Base-by-base conservation (phyloP, 352 stramenopile genomes). In the Thraustotheca clavata region DNA sequence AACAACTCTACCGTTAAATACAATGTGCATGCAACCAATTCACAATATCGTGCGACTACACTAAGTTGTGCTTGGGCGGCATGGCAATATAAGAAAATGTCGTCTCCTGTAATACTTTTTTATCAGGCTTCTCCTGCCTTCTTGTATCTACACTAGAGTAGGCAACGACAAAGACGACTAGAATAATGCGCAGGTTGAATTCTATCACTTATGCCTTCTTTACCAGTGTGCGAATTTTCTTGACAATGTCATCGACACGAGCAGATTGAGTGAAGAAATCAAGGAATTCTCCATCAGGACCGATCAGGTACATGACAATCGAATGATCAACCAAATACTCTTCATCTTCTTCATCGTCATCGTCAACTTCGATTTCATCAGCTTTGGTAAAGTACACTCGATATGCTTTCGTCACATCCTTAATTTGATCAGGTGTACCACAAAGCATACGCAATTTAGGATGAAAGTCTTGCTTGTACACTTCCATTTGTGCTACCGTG, bases 301-400 rank as follows among this genome's bases (percentile, higher is more conserved):
- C 86, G 57, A 99, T 81, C 67, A 99, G 94, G 77, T 99, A 99
- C 78, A 99, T 96, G 35, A 99, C 97, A 77, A 99, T 99, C 32
- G 93, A 98, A 78, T 99, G 97, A 79, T 99, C 97, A 4, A 99
- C 96, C n/a, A 99, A 78, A 75, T 99, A 99, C 71, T 99, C 96
- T 59, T 98, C 96, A 73, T 99, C 96, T 27, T 94, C 80, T 14
- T 89, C 87, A 69, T 91, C 77, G 65, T 73, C 61, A 38, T 78
- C 67, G 67, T 95, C 84, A 38, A 94, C 83, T 20, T 99, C 93
- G 49, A 95, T 91, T 70, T 96, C 87, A 61, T 93, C 83, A 8
- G 88, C 96, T 75, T 99, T 98, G 66, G 84, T 97, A 67, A 99
- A 98, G 81, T 99, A 99, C 5, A 99, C 97, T 62, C 97, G 89